Percentiles rank a stretch among this genome's conserved stretches.
phyloP scores from a whole-genome alignment of 1,284 basidiomycete species.

The Ustilago curta region DNA sequence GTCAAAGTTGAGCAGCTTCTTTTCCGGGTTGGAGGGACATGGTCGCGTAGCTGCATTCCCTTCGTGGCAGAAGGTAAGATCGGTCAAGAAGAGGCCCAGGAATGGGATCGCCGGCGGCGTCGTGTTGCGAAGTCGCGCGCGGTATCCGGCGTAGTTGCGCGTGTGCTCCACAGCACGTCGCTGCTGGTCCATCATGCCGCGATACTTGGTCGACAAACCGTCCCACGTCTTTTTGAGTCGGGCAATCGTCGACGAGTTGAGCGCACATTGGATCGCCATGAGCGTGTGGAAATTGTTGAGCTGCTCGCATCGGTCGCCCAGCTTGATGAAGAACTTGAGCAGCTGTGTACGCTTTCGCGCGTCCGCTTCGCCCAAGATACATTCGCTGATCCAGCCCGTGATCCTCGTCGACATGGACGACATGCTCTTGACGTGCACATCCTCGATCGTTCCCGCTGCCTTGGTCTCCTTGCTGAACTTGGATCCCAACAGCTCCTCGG shows the following conservation, averaged over 20 bases:
- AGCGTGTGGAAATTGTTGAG: constrained; percentile 71
- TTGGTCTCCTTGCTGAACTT: constrained; percentile 65
- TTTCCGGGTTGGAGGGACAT: constrained; percentile 76
- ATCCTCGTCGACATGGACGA: constrained; percentile 70
- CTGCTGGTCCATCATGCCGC: constrained; percentile 81
- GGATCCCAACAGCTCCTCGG: constrained; percentile 70
- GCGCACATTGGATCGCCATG: constrained; percentile 71
- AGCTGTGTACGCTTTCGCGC: constrained; percentile 68
- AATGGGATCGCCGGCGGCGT: constrained; percentile 65
- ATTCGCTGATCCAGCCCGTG: constrained; percentile 72
- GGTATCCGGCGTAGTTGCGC: constrained; percentile 92
- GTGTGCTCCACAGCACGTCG: constrained; percentile 87
- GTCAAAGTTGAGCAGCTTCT: constrained; percentile 93
- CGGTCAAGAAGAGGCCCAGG: constrained; percentile 84
- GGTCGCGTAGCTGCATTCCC: constrained; percentile 88
- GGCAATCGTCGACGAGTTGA: constrained; percentile 70
- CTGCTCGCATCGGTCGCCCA: constrained; percentile 69
- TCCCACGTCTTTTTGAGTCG: constrained; percentile 72
- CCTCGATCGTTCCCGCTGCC: constrained; percentile 36
- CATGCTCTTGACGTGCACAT: constrained; percentile 69
- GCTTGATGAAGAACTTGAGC: constrained; percentile 71
- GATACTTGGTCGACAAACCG: constrained; percentile 87
- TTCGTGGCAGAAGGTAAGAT: constrained; percentile 94
- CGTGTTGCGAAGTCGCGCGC: constrained; percentile 75
- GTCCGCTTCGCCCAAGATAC: constrained; percentile 70